phyloP scores from a whole-genome alignment of 345 rosid genomes.

The Syzygium aromaticum region DNA sequence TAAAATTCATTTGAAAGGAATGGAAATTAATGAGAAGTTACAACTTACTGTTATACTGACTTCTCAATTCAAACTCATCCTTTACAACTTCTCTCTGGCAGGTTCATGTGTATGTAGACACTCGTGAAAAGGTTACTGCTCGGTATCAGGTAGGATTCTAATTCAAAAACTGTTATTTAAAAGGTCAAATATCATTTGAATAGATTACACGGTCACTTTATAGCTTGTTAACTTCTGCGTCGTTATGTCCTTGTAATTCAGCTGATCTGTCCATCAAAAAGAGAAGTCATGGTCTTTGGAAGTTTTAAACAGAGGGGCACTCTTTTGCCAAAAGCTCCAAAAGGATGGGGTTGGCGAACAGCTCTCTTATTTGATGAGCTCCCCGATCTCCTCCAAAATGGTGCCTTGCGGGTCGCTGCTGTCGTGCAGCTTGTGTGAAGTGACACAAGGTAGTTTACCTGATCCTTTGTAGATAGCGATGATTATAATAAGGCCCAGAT shows the following conservation, averaged over 20 bases:
- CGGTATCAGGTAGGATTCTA: constrained; percentile 77
- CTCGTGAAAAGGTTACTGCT: constrained; percentile 91
- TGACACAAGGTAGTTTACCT: neutral
- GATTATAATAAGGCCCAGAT: neutral
- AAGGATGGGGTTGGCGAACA: constrained; percentile 98
- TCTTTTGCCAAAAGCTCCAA: constrained; percentile 91
- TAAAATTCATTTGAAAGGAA: neutral
- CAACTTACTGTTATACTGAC: neutral
- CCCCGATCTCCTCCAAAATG: constrained; percentile 77
- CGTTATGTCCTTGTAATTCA: constrained; percentile 5
- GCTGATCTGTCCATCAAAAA: constrained; percentile 92
- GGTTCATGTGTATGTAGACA: constrained; percentile 75
- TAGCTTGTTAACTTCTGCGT: neutral
- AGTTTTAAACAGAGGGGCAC: constrained; percentile 83
- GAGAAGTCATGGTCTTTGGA: constrained; percentile 90
- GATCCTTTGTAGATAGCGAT: neutral
- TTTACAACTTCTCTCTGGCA: constrained; percentile 9
- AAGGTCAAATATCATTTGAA: neutral
- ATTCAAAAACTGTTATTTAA: neutral
- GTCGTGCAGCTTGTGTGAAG: constrained; percentile 80
- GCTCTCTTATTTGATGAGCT: constrained; percentile 88
- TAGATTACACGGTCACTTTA: neutral
- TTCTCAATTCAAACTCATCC: neutral
- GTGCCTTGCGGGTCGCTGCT: constrained; percentile 72
- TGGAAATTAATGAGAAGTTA: neutral